A percentile compares a stretch with the other conserved stretches of the same genome.
Evolutionary conservation across 2,329 filamentous ascomycete species (phyloP).

Genomic region (Tolypocladium cylindrosporum): DNA sequence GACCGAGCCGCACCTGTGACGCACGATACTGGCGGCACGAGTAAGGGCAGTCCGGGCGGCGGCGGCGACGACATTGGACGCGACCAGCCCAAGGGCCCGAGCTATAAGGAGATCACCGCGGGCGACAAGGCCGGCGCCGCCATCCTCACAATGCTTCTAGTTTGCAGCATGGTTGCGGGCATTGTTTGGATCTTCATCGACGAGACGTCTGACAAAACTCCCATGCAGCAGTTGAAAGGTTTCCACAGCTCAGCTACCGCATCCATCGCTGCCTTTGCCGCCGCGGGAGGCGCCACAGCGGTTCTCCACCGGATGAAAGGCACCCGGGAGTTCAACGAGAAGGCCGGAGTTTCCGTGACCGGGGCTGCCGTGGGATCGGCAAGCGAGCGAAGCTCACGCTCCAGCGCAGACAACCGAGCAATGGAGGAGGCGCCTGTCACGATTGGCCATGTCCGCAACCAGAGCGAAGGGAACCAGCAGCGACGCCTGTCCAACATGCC

Average conservation of each 20-base stretch:
- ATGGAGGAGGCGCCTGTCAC: constrained; percentile 6
- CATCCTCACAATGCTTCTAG: constrained; percentile 48
- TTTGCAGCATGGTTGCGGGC: constrained; percentile 45
- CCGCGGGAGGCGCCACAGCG: constrained; percentile 12
- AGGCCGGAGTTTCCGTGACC: constrained; percentile 6
- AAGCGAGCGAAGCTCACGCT: constrained; percentile 12
- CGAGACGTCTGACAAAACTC: constrained; percentile 27
- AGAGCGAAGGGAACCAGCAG: constrained; percentile 7
- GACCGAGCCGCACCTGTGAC: constrained; percentile 32
- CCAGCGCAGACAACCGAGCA: constrained; percentile 9
- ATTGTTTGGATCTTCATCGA: constrained; percentile 38
- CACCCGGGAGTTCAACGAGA: constrained; percentile 11
- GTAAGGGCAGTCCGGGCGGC: constrained; percentile 32
- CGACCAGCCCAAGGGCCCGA: constrained; percentile 14
- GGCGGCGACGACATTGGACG: constrained; percentile 36
- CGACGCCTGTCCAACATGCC: constrained; percentile 25
- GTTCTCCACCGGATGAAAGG: constrained; percentile 9
- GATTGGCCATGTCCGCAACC: constrained; percentile 10
- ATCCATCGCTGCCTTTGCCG: constrained; percentile 10
- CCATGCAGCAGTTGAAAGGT: constrained; percentile 20
- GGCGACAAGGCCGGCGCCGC: constrained; percentile 61
- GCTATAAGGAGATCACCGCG: constrained; percentile 28
- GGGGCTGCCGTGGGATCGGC: constrained; percentile 2
- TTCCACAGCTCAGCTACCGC: constrained; percentile 11
- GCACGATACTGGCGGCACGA: constrained; percentile 47